Conservation (phyloP, 345 rosid genomes). For the Xanthoceras sorbifolium region DNA sequence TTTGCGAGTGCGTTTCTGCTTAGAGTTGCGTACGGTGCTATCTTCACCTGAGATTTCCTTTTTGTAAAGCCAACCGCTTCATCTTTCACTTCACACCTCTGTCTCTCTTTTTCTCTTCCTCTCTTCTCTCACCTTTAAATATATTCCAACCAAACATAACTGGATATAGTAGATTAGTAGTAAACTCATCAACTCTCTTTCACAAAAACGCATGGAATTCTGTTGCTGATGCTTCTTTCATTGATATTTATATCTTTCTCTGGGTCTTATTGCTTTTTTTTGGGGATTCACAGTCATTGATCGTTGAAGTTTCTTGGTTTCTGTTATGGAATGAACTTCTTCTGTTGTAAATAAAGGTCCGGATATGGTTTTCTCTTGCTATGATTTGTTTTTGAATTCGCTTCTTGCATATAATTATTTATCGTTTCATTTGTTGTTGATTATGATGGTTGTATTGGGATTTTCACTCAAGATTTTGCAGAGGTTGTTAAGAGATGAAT, state of each 20-base stretch:
- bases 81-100: slow-evolving; percentile 7
- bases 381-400: slow-evolving; percentile 1
- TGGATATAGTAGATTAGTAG: slow-evolving; percentile 3
- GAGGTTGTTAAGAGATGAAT: slow-evolving; percentile 36
- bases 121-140: slow-evolving; percentile 20
- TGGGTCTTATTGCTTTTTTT: slow-evolving; percentile 15
- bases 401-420: neutral
- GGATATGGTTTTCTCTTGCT: slow-evolving; percentile 20
- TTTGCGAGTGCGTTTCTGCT: slow-evolving; percentile 12
- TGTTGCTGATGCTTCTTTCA: slow-evolving; percentile 13
- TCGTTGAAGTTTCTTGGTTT: slow-evolving; percentile 22
- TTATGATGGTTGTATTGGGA: slow-evolving; percentile 11
- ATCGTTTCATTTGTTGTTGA: neutral
- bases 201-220: neutral
- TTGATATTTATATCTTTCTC: neutral
- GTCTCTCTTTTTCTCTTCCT: neutral
- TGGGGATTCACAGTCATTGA: slow-evolving; percentile 17
- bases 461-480: slow-evolving; percentile 11
- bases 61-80: slow-evolving; percentile 4
- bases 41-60: slow-evolving; percentile 23
- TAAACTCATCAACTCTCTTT: neutral
- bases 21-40: slow-evolving; percentile 22
- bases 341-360: slow-evolving; percentile 16
- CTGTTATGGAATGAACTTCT: slow-evolving; percentile 27
- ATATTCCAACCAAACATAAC: slow-evolving; percentile 15